phyloP scores from a whole-genome alignment of 2,329 filamentous ascomycete species.

The Hortaea werneckii region DNA sequence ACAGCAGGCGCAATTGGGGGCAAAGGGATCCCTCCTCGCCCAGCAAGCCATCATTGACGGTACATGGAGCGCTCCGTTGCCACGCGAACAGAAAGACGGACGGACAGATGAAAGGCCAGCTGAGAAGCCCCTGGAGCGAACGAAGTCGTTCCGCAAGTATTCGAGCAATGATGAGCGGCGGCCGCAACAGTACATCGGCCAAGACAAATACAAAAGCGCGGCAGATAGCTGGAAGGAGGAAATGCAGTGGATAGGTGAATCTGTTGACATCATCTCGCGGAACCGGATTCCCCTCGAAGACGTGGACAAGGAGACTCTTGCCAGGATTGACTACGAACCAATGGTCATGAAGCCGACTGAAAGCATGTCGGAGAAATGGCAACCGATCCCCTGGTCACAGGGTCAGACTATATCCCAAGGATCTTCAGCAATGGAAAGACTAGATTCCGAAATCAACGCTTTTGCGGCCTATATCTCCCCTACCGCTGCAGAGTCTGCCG shows the following conservation, averaged over 20 bases:
- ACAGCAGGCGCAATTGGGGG: neutral
- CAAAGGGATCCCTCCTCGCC: neutral
- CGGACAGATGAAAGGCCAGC: too few species aligned
- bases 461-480: conserved; percentile 37
- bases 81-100: too few species aligned
- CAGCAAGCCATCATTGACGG: neutral
- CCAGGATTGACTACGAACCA: neutral
- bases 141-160: too few species aligned
- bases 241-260: conserved; percentile 1
- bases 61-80: too few species aligned
- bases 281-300: too few species aligned
- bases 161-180: too few species aligned
- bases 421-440: conserved; percentile 16
- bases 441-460: conserved; percentile 35
- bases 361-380: neutral
- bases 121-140: too few species aligned
- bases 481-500: conserved; percentile 32
- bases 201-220: too few species aligned
- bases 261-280: neutral
- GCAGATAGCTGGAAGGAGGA: neutral
- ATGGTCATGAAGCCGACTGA: neutral
- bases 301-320: too few species aligned
- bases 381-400: neutral
- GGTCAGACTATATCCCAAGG: neutral
- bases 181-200: too few species aligned